Percentiles rank a stretch among this genome's conserved stretches.
Evolutionary conservation across 352 stramenopile species (phyloP).

Genomic region (Thraustochytrium sp.): DNA sequence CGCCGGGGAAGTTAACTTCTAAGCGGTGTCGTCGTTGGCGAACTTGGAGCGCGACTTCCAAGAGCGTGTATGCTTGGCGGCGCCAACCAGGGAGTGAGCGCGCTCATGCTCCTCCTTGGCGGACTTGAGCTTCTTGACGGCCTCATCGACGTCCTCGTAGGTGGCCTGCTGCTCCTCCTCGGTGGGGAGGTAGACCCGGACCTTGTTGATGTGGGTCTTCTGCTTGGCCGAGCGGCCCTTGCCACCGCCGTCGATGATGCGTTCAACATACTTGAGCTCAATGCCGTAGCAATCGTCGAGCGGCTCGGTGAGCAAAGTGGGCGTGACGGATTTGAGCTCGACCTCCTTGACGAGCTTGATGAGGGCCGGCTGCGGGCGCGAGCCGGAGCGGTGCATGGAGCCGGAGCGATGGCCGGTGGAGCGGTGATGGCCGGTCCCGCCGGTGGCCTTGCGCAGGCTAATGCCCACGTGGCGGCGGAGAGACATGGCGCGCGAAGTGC

Average conservation of each 20-base stretch:
- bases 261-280: constrained; percentile 33
- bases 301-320: background rate
- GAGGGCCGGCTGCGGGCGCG: background rate
- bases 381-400: background rate
- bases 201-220: constrained; percentile 37
- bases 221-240: constrained; percentile 28
- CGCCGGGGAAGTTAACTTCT: background rate
- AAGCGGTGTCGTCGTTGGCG: background rate
- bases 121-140: constrained; percentile 18
- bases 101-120: background rate
- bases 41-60: constrained; percentile 17
- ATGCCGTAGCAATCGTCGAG: background rate
- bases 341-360: constrained; percentile 35
- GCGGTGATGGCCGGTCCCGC: background rate
- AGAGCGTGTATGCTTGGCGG: background rate
- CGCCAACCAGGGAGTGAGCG: background rate
- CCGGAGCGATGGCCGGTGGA: background rate
- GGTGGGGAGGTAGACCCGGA: constrained; percentile 12
- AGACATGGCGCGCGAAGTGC: background rate
- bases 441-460: background rate
- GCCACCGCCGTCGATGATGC: background rate
- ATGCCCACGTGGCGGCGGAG: background rate
- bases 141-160: background rate
- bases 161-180: background rate
- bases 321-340: constrained; percentile 32